Percentiles rank a stretch among this genome's conserved stretches.
Conservation (phyloP, 2,329 filamentous ascomycete species). For the Zopfia rhizophila region DNA sequence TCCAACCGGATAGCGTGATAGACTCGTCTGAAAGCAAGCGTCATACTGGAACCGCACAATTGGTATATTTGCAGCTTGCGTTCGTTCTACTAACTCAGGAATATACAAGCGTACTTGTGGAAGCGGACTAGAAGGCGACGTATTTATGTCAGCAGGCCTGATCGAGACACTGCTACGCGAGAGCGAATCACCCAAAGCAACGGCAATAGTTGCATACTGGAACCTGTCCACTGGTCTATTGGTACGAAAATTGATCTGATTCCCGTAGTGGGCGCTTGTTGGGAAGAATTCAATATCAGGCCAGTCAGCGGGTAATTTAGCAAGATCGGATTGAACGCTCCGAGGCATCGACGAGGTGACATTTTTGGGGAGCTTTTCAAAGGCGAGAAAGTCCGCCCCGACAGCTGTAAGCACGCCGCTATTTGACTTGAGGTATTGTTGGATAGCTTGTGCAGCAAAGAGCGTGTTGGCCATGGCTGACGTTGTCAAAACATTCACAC, state of each 20-base stretch:
- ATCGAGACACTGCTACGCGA: background rate
- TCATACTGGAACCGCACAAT: too few relatives aligned
- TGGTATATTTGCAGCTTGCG: too few relatives aligned
- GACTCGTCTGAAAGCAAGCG: too few relatives aligned
- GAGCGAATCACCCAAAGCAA: background rate
- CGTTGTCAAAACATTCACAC: background rate
- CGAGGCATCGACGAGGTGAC: background rate
- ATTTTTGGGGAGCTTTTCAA: background rate
- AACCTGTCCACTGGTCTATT: background rate
- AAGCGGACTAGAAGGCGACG: too few relatives aligned
- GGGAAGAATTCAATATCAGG: conserved; percentile 1
- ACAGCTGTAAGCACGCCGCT: background rate
- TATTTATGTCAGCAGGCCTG: background rate
- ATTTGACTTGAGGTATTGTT: background rate
- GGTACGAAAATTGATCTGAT: background rate
- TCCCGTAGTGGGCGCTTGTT: background rate
- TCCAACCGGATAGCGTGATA: too few relatives aligned
- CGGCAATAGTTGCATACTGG: background rate
- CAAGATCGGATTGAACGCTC: background rate
- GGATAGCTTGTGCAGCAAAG: background rate
- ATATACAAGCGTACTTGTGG: too few relatives aligned
- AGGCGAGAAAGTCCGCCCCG: background rate
- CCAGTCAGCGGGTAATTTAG: conserved; percentile 1
- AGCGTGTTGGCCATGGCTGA: background rate
- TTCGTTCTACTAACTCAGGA: too few relatives aligned